These are phyloP conservation scores for Cladorrhinum sp. DNA, from an alignment of 2,329 filamentous ascomycete species.

Conservation along the genomic window DNA sequence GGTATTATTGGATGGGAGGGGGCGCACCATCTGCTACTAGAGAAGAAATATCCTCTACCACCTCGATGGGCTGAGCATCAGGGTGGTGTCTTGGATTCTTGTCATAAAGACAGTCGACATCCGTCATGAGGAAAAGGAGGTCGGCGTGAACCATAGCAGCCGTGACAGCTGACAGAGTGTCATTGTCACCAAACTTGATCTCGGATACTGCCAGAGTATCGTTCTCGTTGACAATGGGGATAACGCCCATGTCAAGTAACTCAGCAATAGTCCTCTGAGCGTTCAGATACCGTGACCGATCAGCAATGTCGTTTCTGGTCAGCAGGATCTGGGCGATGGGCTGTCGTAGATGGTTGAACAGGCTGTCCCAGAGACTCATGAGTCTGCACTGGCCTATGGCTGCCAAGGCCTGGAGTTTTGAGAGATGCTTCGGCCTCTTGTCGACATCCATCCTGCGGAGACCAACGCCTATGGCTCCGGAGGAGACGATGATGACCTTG, in stretches of 20 bases:
- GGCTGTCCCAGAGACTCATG: conserved; percentile 91
- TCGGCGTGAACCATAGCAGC: conserved; percentile 97
- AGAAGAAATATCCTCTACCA: conserved; percentile 82
- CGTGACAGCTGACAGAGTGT: conserved; percentile 93
- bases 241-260: conserved; percentile 88
- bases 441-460: conserved; percentile 85
- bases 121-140: conserved; percentile 96
- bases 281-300: conserved; percentile 92
- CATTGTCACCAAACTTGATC: conserved; percentile 99
- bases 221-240: conserved; percentile 98
- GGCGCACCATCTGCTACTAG: conserved; percentile 73
- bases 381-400: conserved; percentile 94
- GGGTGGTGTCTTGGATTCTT: conserved; percentile 86
- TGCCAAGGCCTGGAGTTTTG: conserved; percentile 80
- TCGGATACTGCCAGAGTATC: conserved; percentile 95
- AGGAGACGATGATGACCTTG: conserved; percentile 92
- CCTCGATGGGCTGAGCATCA: conserved; percentile 84
- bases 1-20: background rate
- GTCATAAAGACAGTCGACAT: conserved; percentile 96
- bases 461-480: conserved; percentile 92
- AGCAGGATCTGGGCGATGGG: conserved; percentile 92
- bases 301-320: conserved; percentile 93
- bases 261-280: conserved; percentile 93
- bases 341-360: conserved; percentile 84
- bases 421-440: conserved; percentile 83